Evolutionary conservation across 1,284 basidiomycete genomes (phyloP).

Genomic region (Trichosporon ovoides): DNA sequence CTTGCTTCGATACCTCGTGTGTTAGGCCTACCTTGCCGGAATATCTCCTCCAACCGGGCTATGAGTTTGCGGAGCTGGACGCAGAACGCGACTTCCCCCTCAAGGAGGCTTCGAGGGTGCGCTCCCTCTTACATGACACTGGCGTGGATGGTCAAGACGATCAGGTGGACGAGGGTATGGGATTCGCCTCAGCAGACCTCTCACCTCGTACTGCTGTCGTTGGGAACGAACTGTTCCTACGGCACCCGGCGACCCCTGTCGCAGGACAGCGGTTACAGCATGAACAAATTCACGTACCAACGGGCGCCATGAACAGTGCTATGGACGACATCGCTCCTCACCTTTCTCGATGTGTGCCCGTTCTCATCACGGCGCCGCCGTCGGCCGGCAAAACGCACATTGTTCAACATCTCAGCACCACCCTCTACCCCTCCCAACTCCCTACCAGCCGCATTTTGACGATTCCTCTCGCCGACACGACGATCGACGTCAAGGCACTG

Average conservation of each 20-base stretch:
- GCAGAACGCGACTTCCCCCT: no score
- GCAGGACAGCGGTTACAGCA: slow-evolving; percentile 51
- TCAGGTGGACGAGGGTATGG: slow-evolving; percentile 3
- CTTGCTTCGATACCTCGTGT: no score
- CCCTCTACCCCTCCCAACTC: slow-evolving; percentile 53
- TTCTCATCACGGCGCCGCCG: slow-evolving; percentile 77
- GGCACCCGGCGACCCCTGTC: slow-evolving; percentile 42
- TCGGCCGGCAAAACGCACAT: slow-evolving; percentile 87
- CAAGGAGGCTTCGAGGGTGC: no score
- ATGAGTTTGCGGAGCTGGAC: no score
- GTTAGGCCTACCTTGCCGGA: no score
- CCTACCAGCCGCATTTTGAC: slow-evolving; percentile 62
- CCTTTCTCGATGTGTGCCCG: slow-evolving; percentile 65
- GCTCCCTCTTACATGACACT: no score
- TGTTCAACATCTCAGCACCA: slow-evolving; percentile 66
- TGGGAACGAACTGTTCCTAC: slow-evolving; percentile 24
- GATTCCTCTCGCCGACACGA: slow-evolving; percentile 88
- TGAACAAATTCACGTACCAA: slow-evolving; percentile 58
- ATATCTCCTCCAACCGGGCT: no score
- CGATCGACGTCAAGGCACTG: slow-evolving; percentile 87
- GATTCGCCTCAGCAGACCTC: slow-evolving; percentile 54
- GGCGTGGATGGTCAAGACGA: slow-evolving; percentile 4
- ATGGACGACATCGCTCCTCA: slow-evolving; percentile 63
- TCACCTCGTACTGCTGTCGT: slow-evolving; percentile 30
- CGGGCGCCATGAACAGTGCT: slow-evolving; percentile 58